Conservation (phyloP, 495 filamentous ascomycete genomes). For the Hypoxylon intermedium region DNA sequence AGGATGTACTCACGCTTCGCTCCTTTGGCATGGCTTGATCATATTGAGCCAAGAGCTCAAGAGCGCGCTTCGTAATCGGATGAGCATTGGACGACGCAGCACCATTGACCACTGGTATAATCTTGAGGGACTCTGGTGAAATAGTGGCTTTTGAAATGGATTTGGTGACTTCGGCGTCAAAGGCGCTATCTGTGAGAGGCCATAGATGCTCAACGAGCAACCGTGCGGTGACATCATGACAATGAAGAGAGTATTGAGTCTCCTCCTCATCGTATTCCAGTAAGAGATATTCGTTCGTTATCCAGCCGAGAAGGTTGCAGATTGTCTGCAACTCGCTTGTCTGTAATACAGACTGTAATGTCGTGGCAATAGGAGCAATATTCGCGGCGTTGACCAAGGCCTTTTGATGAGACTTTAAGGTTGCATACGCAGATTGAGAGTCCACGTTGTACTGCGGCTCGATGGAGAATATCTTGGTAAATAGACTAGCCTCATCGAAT, state of each 20-base stretch:
- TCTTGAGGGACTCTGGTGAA: conserved; percentile 50
- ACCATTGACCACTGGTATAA: conserved; percentile 47
- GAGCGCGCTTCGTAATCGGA: conserved; percentile 74
- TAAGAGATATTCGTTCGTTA: conserved; percentile 82
- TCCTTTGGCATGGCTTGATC: conserved; percentile 70
- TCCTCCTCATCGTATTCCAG: conserved; percentile 75
- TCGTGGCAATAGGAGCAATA: conserved; percentile 54
- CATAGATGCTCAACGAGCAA: conserved; percentile 60
- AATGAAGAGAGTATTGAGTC: conserved; percentile 76
- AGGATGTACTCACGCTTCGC: conserved; percentile 69
- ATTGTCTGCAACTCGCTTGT: conserved; percentile 56
- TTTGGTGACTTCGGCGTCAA: conserved; percentile 59
- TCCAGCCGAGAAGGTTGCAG: conserved; percentile 79
- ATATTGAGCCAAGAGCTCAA: conserved; percentile 83
- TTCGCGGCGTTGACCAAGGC: conserved; percentile 53
- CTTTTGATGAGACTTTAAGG: conserved; percentile 50
- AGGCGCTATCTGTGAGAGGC: conserved; percentile 57
- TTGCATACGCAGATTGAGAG: conserved; percentile 51
- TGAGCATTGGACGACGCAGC: conserved; percentile 64
- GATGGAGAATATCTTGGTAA: conserved; percentile 56
- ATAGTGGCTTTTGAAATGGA: conserved; percentile 57
- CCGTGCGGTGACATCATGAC: conserved; percentile 67
- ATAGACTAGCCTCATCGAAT: conserved; percentile 56
- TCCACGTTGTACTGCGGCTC: conserved; percentile 55
- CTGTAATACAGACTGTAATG: conserved; percentile 53